Evolutionary conservation across 495 filamentous ascomycete species (phyloP).

Genomic region (Neurospora intermedia): DNA sequence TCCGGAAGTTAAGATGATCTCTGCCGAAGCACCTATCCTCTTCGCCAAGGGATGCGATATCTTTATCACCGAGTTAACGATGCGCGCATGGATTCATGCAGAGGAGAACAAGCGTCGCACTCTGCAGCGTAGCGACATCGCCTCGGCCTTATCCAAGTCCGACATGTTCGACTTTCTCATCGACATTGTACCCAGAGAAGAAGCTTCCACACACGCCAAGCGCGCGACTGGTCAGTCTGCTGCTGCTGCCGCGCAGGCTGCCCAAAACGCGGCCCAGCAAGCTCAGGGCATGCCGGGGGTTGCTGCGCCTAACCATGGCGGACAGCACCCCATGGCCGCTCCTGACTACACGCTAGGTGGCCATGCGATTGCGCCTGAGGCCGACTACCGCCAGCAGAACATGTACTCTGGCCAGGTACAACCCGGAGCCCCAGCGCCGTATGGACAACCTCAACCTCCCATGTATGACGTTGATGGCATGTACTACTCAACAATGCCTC

Average conservation of each 20-base stretch:
- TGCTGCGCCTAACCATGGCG: conserved; percentile 48
- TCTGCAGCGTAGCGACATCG: conserved; percentile 91
- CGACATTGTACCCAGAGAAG: conserved; percentile 94
- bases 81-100: conserved; percentile 99
- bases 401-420: conserved; percentile 77
- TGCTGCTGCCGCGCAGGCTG: conserved; percentile 42
- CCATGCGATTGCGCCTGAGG: conserved; percentile 44
- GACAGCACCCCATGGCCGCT: conserved; percentile 39
- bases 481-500: conserved; percentile 76
- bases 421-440: conserved; percentile 53
- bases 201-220: conserved; percentile 77
- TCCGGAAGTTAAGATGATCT: conserved; percentile 99
- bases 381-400: conserved; percentile 65
- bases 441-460: conserved; percentile 57
- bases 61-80: conserved; percentile 97
- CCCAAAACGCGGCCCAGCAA: conserved; percentile 37
- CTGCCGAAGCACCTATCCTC: conserved; percentile 91
- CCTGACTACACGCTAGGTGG: conserved; percentile 49
- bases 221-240: conserved; percentile 35
- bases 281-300: conserved; percentile 51
- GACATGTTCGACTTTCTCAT: conserved; percentile 99
- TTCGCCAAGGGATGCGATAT: conserved; percentile 99
- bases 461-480: conserved; percentile 81
- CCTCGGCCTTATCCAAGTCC: conserved; percentile 86
- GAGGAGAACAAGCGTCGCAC: conserved; percentile 98